phyloP scores from a whole-genome alignment of 257 asterid genomes.

The Dorcoceras hygrometricum region DNA sequence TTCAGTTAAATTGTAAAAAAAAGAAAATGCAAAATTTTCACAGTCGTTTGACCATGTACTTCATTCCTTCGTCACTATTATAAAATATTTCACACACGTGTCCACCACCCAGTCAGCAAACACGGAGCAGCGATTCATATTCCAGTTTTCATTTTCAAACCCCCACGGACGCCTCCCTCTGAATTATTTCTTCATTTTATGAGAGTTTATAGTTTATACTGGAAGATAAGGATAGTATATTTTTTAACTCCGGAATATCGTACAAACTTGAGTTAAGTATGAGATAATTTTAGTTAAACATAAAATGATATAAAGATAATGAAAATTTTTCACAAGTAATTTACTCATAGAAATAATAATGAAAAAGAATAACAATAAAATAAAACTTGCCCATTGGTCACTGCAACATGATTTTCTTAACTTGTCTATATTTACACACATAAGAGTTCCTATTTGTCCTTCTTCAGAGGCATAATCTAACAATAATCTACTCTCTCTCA shows the following conservation, averaged over 20 bases:
- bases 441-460: constrained; percentile 22
- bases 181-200: constrained; percentile 33
- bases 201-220: too few relatives aligned
- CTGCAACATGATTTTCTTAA: neutral
- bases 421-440: constrained; percentile 18
- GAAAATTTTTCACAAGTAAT: too few relatives aligned
- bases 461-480: constrained; percentile 5
- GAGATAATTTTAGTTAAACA: too few relatives aligned
- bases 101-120: constrained; percentile 45
- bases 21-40: neutral
- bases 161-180: constrained; percentile 32
- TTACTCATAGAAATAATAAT: neutral
- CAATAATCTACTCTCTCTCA: neutral
- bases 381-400: constrained; percentile 1
- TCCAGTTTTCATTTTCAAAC: constrained; percentile 22
- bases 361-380: neutral
- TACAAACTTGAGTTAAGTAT: too few relatives aligned
- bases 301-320: too few relatives aligned
- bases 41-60: too few relatives aligned
- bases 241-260: too few relatives aligned
- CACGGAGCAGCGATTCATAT: constrained; percentile 26
- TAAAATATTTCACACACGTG: too few relatives aligned
- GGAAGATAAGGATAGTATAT: too few relatives aligned
- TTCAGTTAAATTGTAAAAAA: too few relatives aligned
- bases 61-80: neutral